phyloP scores from a whole-genome alignment of 345 rosid species.

The Hevea brasiliensis region DNA sequence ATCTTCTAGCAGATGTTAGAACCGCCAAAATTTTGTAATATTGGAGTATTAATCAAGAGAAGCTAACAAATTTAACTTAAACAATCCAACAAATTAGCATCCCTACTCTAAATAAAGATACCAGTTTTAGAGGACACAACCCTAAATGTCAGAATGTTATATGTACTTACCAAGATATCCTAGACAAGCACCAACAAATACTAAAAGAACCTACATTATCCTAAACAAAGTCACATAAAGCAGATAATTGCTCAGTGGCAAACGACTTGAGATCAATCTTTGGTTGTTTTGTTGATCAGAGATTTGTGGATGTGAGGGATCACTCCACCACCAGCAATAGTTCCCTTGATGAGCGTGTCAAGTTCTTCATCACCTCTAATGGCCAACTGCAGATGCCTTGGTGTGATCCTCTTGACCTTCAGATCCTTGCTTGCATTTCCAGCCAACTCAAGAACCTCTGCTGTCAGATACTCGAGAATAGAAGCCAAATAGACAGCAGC shows the following conservation, averaged over 20 bases:
- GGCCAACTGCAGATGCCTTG: conserved; percentile 63
- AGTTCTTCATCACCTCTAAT: conserved; percentile 64
- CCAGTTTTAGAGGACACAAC: conserved; percentile 12
- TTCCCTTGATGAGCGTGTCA: conserved; percentile 44
- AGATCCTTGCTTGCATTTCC: conserved; percentile 40
- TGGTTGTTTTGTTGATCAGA: conserved; percentile 77
- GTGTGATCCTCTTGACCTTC: conserved; percentile 42
- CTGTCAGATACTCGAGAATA: conserved; percentile 35
- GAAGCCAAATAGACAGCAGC: conserved; percentile 40
- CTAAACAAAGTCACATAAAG: conserved; percentile 19
- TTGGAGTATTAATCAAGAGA: background rate
- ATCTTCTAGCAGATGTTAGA: background rate
- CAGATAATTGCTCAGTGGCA: background rate
- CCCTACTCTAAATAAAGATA: background rate
- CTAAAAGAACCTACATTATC: conserved; percentile 6
- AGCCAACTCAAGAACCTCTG: conserved; percentile 39
- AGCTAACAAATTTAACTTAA: background rate
- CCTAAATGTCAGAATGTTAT: conserved; percentile 27
- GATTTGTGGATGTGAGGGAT: conserved; percentile 94
- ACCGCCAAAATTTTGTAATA: background rate
- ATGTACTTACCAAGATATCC: conserved; percentile 22
- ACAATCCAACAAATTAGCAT: conserved; percentile 7
- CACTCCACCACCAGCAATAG: conserved; percentile 74
- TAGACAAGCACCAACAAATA: conserved; percentile 10
- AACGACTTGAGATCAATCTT: conserved; percentile 30